Percentiles rank a stretch among this genome's conserved stretches.
phyloP scores from a whole-genome alignment of 2,329 filamentous ascomycete genomes.

The Diaporthe caulivora region DNA sequence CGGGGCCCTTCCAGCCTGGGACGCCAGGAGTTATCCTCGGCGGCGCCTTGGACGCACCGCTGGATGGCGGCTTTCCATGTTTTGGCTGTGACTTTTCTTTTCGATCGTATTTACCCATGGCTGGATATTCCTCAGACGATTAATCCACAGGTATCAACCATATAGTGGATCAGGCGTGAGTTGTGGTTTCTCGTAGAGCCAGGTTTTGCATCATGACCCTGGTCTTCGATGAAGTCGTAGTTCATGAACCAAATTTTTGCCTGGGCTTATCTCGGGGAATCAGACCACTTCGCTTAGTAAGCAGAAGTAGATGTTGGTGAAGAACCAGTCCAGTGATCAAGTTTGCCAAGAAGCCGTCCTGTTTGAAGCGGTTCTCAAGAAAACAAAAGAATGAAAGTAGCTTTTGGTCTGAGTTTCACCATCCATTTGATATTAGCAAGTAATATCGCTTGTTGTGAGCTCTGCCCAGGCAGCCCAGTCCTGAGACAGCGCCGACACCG shows the following conservation, averaged over 20 bases:
- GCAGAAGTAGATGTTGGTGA: background rate
- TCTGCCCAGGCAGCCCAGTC: background rate
- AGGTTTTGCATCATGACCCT: background rate
- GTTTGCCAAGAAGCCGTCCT: too few relatives aligned
- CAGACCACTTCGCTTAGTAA: slow-evolving; percentile 10
- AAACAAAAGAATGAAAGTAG: too few relatives aligned
- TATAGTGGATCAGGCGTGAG: background rate
- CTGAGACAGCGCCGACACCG: background rate
- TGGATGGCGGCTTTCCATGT: slow-evolving; percentile 25
- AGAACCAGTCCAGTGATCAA: background rate
- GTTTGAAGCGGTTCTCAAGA: accelerated
- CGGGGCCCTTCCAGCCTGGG: slow-evolving; percentile 33
- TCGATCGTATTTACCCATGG: slow-evolving; percentile 27
- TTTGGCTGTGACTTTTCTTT: slow-evolving; percentile 36
- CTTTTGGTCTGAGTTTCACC: accelerated
- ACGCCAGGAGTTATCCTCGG: slow-evolving; percentile 4
- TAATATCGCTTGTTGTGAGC: background rate
- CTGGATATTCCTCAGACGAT: background rate
- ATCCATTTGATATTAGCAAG: background rate
- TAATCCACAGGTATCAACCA: background rate
- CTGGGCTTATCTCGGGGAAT: background rate
- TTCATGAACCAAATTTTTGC: slow-evolving; percentile 4
- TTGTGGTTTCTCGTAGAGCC: background rate
- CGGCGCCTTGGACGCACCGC: slow-evolving; percentile 31
- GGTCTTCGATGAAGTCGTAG: background rate